Conservation (phyloP, 2,329 filamentous ascomycete genomes). For the Cladophialophora bantiana region DNA sequence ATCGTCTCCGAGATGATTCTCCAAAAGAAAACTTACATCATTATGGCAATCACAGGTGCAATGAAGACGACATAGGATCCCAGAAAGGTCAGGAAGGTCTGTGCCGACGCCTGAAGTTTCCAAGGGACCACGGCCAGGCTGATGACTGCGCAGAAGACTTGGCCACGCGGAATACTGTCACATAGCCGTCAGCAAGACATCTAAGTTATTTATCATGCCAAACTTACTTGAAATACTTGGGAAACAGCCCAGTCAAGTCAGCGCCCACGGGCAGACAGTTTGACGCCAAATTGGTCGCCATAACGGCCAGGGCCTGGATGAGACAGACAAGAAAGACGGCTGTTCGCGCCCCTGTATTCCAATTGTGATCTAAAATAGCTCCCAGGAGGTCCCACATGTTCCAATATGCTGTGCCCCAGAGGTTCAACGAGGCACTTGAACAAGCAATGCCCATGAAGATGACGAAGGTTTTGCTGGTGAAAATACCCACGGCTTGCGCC, state of each 20-base stretch:
- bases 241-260: constrained; percentile 7
- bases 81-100: constrained; percentile 40
- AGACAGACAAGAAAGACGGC: constrained; percentile 13
- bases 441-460: constrained; percentile 54
- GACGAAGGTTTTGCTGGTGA: constrained; percentile 52
- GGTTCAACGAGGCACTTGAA: constrained; percentile 53
- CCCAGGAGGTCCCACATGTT: constrained; percentile 41
- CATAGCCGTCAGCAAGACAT: constrained; percentile 20
- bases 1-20: background rate
- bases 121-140: constrained; percentile 11
- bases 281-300: constrained; percentile 17
- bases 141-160: constrained; percentile 8
- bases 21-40: constrained; percentile 35
- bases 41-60: constrained; percentile 39
- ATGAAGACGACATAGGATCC: constrained; percentile 42
- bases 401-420: constrained; percentile 49
- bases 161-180: constrained; percentile 4
- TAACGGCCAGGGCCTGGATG: constrained; percentile 1
- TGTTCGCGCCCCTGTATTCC: constrained; percentile 5
- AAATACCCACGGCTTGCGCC: constrained; percentile 43
- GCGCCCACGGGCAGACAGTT: constrained; percentile 19
- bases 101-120: constrained; percentile 26
- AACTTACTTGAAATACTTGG: constrained; percentile 12
- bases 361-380: constrained; percentile 15
- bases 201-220: background rate